Conservation (phyloP, 768 basidiomycete species). For the Hemileccinum impolitum region DNA sequence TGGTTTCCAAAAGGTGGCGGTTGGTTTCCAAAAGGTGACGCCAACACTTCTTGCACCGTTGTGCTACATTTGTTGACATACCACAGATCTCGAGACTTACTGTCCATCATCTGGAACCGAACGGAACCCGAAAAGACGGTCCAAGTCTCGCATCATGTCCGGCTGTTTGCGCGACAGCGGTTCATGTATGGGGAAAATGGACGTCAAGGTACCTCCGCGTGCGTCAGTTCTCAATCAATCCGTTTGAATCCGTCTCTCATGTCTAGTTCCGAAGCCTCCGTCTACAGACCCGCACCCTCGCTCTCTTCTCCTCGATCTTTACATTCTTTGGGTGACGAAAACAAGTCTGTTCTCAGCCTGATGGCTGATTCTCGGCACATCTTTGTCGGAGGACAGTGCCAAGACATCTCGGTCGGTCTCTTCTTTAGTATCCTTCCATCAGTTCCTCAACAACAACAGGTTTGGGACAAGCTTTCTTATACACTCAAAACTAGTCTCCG, state of each 20-base stretch:
- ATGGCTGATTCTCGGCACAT: slow-evolving; percentile 71
- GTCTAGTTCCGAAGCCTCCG: slow-evolving; percentile 42
- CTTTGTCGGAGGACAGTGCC: slow-evolving; percentile 78
- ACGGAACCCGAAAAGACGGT: neutral
- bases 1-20: slow-evolving; percentile 1
- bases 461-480: slow-evolving; percentile 78
- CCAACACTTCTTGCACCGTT: too few relatives aligned
- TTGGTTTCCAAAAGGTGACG: neutral
- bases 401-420: slow-evolving; percentile 65
- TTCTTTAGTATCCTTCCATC: neutral
- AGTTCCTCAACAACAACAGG: slow-evolving; percentile 43
- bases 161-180: slow-evolving; percentile 4
- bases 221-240: slow-evolving; percentile 8
- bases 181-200: too few relatives aligned
- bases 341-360: slow-evolving; percentile 70
- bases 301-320: slow-evolving; percentile 47
- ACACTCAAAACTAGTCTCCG: slow-evolving; percentile 63
- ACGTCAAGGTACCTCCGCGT: slow-evolving; percentile 25
- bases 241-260: slow-evolving; percentile 7
- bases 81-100: too few relatives aligned
- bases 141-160: neutral
- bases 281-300: slow-evolving; percentile 53
- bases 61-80: too few relatives aligned
- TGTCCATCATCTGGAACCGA: neutral
- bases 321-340: slow-evolving; percentile 68